phyloP scores from a whole-genome alignment of 2,329 filamentous ascomycete genomes.

The Microascus cirrosus region DNA sequence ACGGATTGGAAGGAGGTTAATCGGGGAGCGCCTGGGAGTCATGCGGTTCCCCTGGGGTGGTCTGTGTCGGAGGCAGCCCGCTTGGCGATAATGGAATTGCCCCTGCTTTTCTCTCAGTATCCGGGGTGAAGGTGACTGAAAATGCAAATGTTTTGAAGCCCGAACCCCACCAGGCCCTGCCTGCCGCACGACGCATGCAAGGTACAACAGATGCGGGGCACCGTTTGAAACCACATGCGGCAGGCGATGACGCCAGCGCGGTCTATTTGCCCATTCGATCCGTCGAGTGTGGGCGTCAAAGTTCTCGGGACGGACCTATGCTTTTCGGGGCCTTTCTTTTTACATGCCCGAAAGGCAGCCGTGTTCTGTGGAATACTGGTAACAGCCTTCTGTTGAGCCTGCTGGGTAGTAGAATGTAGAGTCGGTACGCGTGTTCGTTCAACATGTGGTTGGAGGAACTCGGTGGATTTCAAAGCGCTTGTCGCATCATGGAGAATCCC shows the following conservation, averaged over 20 bases:
- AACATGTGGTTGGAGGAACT: too few relatives aligned
- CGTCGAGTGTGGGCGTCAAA: background rate
- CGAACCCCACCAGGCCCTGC: too few relatives aligned
- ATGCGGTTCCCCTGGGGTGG: background rate
- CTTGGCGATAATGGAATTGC: background rate
- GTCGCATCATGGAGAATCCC: background rate
- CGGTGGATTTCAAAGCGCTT: background rate
- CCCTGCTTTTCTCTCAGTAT: background rate
- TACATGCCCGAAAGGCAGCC: too few relatives aligned
- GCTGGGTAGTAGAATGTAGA: too few relatives aligned
- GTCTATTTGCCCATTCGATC: background rate
- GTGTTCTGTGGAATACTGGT: too few relatives aligned
- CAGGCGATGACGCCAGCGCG: background rate
- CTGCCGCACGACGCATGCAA: background rate
- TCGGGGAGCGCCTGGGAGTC: background rate
- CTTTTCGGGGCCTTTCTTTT: background rate
- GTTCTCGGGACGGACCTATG: background rate
- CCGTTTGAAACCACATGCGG: background rate
- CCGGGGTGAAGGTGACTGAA: too few relatives aligned
- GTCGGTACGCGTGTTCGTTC: too few relatives aligned
- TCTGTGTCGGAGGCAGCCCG: constrained; percentile 1
- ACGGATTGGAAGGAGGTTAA: background rate
- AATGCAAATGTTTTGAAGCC: background rate
- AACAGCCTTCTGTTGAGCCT: too few relatives aligned
- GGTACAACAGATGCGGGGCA: background rate